Evolutionary conservation across 179 eudicot species (phyloP), one percentile per base, ranked within the genome.

Genomic region (Silene noctiflora): DNA sequence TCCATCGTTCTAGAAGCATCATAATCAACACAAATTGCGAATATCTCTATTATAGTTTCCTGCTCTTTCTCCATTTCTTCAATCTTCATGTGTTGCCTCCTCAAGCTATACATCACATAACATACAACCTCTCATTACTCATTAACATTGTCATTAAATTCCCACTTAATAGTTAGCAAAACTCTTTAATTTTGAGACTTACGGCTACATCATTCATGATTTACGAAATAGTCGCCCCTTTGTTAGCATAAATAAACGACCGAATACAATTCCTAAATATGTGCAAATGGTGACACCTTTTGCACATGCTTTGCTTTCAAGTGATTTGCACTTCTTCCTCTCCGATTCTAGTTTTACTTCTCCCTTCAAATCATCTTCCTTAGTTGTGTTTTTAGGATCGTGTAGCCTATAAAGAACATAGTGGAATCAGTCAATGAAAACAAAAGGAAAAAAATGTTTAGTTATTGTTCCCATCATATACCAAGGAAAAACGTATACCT

Each of bases 1-100:
- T 86, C 76, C 56, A 87, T 92, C 20, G 83, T 83, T 6, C 42
- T 71, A 11, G 86, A 81, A 77, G 92, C 91, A 10, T 58, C 85
- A 94, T 91, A 44, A 76, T 24, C 7, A 61, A 63, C 31, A 67
- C 14, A 39, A 4, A 9, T n/a, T 0, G 67, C 7, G 58, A 92
- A 85, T 51, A 83, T 74, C 6, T 78, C 55, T 64, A 87, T 78
- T 17, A 87, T 19, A 31, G 74, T 63, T 67, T 85, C 90, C 29
- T 90, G 93, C 73, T 90, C 91, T 51, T 82, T 82, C 64, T 89
- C 84, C 83, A 85, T n/a, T 4, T 58, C 83, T n/a, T 75, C 75
- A 17, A 77, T 6, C 17, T 76, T 83, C 31, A 79, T 58, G 21
- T 81, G n/a, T 62, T n/a, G 81, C 80, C 51, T 78, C 80, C 59